Percentiles rank a stretch among this genome's conserved stretches.
Evolutionary conservation across 2,329 filamentous ascomycete genomes (phyloP).

Genomic region (Cladophialophora psammophila): DNA sequence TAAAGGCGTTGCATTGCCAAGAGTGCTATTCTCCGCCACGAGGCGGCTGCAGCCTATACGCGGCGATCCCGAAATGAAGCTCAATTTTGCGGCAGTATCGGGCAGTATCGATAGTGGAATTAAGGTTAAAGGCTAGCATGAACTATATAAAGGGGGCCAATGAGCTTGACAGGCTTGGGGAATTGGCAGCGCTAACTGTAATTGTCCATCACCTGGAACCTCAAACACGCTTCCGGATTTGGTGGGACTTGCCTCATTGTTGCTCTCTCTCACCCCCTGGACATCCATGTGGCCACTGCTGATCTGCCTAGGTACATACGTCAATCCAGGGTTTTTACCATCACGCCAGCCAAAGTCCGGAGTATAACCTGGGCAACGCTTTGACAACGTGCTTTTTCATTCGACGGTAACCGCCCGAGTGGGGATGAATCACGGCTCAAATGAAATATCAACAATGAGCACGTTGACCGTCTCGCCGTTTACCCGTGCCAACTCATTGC

Average conservation of each 20-base stretch:
- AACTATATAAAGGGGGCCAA: slow-evolving; percentile 12
- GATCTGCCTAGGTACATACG: neutral
- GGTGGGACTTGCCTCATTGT: neutral
- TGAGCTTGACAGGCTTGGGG: neutral
- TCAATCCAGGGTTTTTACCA: neutral
- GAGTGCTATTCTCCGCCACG: slow-evolving; percentile 5
- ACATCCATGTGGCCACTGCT: neutral
- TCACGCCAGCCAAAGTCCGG: slow-evolving; percentile 4
- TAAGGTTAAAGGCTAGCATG: neutral
- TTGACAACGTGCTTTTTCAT: neutral
- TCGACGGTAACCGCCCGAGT: neutral
- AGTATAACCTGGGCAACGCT: slow-evolving; percentile 4
- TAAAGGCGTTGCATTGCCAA: slow-evolving; percentile 17
- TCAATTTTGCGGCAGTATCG: slow-evolving; percentile 17
- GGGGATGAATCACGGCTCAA: neutral
- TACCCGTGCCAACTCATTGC: neutral
- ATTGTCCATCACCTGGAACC: neutral
- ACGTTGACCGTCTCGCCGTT: neutral
- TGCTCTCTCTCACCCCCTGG: neutral
- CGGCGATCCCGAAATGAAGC: slow-evolving; percentile 17
- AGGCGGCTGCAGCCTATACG: slow-evolving; percentile 9
- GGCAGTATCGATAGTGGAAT: slow-evolving; percentile 16
- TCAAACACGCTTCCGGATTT: neutral
- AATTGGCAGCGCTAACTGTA: neutral
- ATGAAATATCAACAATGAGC: neutral